These are phyloP conservation scores for Neofusicoccum laricinum DNA, from an alignment of 2,329 filamentous ascomycete species.

Conservation along the genomic window DNA sequence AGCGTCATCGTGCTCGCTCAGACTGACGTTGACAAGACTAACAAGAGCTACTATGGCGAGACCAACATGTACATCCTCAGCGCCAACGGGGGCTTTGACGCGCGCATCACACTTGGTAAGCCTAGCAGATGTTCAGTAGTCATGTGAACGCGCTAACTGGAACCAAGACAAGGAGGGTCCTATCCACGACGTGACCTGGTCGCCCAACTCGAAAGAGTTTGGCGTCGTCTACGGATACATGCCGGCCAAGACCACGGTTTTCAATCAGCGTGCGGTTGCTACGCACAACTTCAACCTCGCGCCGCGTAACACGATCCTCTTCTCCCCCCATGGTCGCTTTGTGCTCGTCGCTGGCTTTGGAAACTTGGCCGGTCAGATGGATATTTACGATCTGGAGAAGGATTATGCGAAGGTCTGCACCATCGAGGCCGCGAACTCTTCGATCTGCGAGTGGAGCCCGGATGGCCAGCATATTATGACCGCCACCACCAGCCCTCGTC, in stretches of 20 bases:
- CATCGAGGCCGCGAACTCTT: constrained; percentile 93
- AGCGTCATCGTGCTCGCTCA: constrained; percentile 92
- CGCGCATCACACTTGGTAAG: constrained; percentile 72
- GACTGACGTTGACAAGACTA: constrained; percentile 96
- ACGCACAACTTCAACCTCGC: constrained; percentile 82
- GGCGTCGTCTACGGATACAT: constrained; percentile 97
- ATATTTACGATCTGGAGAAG: constrained; percentile 94
- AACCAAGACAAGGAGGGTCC: constrained; percentile 85
- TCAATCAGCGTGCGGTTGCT: constrained; percentile 81
- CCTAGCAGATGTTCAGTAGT: not conserved
- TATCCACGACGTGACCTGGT: constrained; percentile 98
- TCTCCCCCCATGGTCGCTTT: constrained; percentile 91
- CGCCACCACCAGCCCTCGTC: constrained; percentile 91
- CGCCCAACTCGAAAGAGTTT: constrained; percentile 95
- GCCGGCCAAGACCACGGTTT: constrained; percentile 98
- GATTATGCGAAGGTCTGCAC: constrained; percentile 90
- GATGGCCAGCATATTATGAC: constrained; percentile 95
- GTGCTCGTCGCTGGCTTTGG: constrained; percentile 94
- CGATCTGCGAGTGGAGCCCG: constrained; percentile 94
- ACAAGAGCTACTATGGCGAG: constrained; percentile 99
- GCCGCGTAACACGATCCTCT: constrained; percentile 91
- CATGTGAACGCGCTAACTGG: not conserved
- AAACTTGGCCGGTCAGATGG: constrained; percentile 95
- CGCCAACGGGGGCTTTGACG: constrained; percentile 87
- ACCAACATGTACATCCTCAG: constrained; percentile 95